These are phyloP conservation scores for Boletus patriciae DNA, from an alignment of 768 basidiomycete species.

Conservation along the genomic window DNA sequence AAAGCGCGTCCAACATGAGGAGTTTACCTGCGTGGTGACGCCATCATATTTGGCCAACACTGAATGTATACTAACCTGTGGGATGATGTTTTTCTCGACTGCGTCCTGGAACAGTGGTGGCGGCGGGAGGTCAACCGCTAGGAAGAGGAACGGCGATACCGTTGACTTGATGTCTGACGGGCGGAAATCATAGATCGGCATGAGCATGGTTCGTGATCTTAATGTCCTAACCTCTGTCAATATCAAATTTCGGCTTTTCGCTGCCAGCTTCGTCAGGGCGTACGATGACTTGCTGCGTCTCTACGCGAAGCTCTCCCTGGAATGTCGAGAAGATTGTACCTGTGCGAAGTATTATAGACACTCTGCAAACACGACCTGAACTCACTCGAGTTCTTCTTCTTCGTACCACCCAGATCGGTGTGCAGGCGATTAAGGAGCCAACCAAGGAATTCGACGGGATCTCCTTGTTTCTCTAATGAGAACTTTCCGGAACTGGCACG, in stretches of 20 bases:
- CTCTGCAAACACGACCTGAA: conserved; percentile 19
- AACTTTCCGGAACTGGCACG: conserved; percentile 88
- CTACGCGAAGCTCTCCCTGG: conserved; percentile 89
- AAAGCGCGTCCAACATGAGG: conserved; percentile 21
- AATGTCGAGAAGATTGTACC: conserved; percentile 92
- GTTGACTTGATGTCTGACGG: conserved; percentile 77
- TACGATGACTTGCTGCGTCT: conserved; percentile 90
- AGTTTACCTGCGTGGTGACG: conserved; percentile 73
- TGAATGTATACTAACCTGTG: conserved; percentile 89
- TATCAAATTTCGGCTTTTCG: conserved; percentile 89
- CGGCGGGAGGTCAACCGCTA: conserved; percentile 93
- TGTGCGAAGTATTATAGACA: conserved; percentile 34
- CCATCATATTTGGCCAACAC: conserved; percentile 96
- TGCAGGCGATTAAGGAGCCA: conserved; percentile 96
- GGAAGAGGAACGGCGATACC: conserved; percentile 90
- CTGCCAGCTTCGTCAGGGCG: conserved; percentile 73
- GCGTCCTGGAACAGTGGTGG: conserved; percentile 97
- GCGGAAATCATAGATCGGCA: conserved; percentile 24
- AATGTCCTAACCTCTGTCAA: conserved; percentile 74
- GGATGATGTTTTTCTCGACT: conserved; percentile 97
- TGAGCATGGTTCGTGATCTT: conserved; percentile 3
- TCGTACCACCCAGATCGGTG: conserved; percentile 92
- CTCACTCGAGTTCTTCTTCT: conserved; percentile 86
- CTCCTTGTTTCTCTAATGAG: conserved; percentile 90
- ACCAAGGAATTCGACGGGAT: conserved; percentile 92